Percentiles rank a stretch among this genome's conserved stretches.
Conservation (phyloP, 805 yeast genomes). For the Myxozyma lipomycoides region DNA sequence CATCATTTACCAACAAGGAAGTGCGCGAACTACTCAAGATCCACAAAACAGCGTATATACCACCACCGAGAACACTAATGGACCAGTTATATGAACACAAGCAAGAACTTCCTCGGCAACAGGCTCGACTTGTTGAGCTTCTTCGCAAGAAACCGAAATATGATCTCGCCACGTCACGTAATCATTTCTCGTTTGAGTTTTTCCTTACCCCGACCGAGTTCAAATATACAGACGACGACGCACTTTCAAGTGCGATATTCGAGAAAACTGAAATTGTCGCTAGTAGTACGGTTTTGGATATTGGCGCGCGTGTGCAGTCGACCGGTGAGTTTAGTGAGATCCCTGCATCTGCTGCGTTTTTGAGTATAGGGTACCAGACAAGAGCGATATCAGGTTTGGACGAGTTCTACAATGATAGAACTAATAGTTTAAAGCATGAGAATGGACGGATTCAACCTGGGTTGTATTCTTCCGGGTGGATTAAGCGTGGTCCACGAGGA, state of each 20-base stretch:
- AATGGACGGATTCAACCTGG: conserved; percentile 37
- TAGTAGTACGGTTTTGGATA: conserved; percentile 46
- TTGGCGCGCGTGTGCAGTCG: conserved; percentile 35
- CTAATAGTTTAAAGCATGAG: conserved; percentile 33
- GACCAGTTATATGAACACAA: conserved; percentile 33
- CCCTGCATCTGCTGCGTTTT: conserved; percentile 62
- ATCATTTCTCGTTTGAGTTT: conserved; percentile 67
- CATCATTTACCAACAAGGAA: conserved; percentile 82
- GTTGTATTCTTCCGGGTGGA: conserved; percentile 87
- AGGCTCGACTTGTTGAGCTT: conserved; percentile 63
- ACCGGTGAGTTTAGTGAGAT: conserved; percentile 37
- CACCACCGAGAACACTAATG: conserved; percentile 43
- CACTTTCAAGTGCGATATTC: conserved; percentile 2
- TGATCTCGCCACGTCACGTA: conserved; percentile 32
- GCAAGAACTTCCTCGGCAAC: conserved; percentile 47
- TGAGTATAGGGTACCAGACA: conserved; percentile 82
- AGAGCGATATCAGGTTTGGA: conserved; percentile 56
- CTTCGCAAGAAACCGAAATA: conserved; percentile 46
- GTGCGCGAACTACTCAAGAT: conserved; percentile 76
- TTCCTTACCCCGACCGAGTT: conserved; percentile 60
- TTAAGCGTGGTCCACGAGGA: conserved; percentile 79
- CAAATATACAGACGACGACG: conserved; percentile 31
- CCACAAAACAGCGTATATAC: conserved; percentile 48
- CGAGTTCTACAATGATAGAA: conserved; percentile 45
- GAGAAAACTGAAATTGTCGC: conserved; percentile 42